These are phyloP conservation scores for Fusarium camptoceras DNA, from an alignment of 2,329 filamentous ascomycete genomes.

Conservation along the genomic window DNA sequence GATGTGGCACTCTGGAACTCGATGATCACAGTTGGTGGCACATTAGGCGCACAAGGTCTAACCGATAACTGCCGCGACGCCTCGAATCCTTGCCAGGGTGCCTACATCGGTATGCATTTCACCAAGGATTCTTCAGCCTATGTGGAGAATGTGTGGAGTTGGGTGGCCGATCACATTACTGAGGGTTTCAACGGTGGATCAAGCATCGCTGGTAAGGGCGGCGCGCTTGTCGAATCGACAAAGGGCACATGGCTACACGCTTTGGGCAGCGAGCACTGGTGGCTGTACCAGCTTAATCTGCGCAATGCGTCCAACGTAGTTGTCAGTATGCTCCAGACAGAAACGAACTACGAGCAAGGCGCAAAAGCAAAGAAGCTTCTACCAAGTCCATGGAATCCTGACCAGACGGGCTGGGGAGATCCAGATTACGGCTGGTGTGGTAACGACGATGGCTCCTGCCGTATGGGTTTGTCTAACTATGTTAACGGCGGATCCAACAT, in stretches of 20 bases:
- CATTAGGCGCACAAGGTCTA: not conserved
- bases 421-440: not conserved
- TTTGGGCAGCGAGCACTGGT: not conserved
- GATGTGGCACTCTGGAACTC: constrained; percentile 1
- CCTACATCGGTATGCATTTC: constrained; percentile 47
- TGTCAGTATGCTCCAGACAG: constrained; percentile 1
- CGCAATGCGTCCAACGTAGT: not conserved
- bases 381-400: not conserved
- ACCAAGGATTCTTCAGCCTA: constrained; percentile 60
- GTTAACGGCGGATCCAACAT: not conserved
- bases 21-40: constrained; percentile 51
- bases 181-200: not conserved
- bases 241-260: not conserved
- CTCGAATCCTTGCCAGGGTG: not conserved
- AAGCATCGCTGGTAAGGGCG: not conserved
- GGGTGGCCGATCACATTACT: constrained; percentile 71
- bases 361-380: not conserved
- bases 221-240: not conserved
- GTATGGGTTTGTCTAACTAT: not conserved
- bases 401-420: not conserved
- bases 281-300: not conserved
- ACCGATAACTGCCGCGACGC: not conserved
- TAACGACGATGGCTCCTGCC: not conserved
- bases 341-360: constrained; percentile 1
- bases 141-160: constrained; percentile 69